Evolutionary conservation across 441 rosid species (phyloP), one percentile per base, ranked within the genome.

Genomic region (Pelargonium australe): DNA sequence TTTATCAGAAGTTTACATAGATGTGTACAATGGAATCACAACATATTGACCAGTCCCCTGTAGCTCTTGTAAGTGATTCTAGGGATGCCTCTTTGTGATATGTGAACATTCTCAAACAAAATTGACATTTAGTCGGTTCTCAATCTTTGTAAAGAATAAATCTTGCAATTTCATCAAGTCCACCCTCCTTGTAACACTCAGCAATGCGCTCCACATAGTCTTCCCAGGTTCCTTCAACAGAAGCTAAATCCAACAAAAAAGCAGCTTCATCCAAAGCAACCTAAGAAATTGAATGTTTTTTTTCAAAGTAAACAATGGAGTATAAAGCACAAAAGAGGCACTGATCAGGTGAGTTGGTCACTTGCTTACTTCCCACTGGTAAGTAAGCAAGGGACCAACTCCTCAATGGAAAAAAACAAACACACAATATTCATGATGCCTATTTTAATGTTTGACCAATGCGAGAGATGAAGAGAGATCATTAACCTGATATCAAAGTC

Each of bases 211-310:
- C 80, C 37, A 78, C 19, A 68, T 71, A 80, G 66, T 77, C 87
- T 5, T 75, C 80, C 97, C 96, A 88, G 51, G 83, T 80, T 77
- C 96, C 95, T 68, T 89, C 89, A 40, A 89, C 80, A 69, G 91
- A 89, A 68, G 89, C 95, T 72, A 92, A 84, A 78, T 92, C 96
- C 84, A 92, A 80, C 62, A 89, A 78, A 80, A 89, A 92, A 14
- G 95, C 96, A 0, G 96, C 93, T 73, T 85, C 95, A 78, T 92
- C 96, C 82, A 92, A 76, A 17, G 91, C 82, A 75, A 84, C 73
- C 93, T 86, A 80, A 72, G 20, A 55, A 19, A 20, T 20, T 28
- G 3, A 55, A 55, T 16, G 9, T 1, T 5, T 10, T 16, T 57
- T 9, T 17, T 57, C 16, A 1, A 55, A 55, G 9, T 5, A 55